Evolutionary conservation across 2,329 filamentous ascomycete genomes (phyloP).

Genomic region (Chaetomium strumarium): DNA sequence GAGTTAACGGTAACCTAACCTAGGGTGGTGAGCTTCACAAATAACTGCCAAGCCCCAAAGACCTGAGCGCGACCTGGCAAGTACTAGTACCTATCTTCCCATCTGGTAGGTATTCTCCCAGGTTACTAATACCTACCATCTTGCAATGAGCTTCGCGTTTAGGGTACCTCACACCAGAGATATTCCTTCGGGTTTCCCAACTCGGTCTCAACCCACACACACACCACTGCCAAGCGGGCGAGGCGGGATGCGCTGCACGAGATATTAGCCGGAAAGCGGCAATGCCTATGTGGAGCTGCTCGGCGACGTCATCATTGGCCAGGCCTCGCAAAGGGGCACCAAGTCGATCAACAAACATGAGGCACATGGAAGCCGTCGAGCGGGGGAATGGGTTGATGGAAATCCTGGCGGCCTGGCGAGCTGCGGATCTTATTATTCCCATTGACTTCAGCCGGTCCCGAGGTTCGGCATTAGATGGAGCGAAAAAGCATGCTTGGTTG

Average conservation of each 20-base stretch:
- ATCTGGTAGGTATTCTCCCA: neutral
- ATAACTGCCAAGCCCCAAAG: neutral
- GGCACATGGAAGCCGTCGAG: neutral
- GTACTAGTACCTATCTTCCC: constrained; percentile 1
- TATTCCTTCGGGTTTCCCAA: constrained; percentile 18
- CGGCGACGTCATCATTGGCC: constrained; percentile 18
- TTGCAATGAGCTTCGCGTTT: too few relatives aligned
- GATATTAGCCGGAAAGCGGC: constrained; percentile 20
- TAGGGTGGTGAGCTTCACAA: too few relatives aligned
- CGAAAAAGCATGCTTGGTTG: neutral
- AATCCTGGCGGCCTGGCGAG: too few relatives aligned
- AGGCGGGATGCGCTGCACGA: neutral
- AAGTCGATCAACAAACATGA: constrained; percentile 2
- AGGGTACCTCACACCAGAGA: neutral
- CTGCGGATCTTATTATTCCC: neutral
- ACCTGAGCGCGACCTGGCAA: neutral
- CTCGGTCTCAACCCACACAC: constrained; percentile 9
- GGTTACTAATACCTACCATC: constrained; percentile 13
- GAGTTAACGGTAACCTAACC: too few relatives aligned
- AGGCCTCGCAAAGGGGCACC: constrained; percentile 3
- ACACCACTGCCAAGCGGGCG: neutral
- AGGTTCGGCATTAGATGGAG: neutral
- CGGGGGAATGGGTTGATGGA: neutral
- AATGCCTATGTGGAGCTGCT: constrained; percentile 8
- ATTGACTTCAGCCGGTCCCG: neutral